Evolutionary conservation across 805 yeast genomes (phyloP).

Genomic region (Metschnikowia arizonensis): DNA sequence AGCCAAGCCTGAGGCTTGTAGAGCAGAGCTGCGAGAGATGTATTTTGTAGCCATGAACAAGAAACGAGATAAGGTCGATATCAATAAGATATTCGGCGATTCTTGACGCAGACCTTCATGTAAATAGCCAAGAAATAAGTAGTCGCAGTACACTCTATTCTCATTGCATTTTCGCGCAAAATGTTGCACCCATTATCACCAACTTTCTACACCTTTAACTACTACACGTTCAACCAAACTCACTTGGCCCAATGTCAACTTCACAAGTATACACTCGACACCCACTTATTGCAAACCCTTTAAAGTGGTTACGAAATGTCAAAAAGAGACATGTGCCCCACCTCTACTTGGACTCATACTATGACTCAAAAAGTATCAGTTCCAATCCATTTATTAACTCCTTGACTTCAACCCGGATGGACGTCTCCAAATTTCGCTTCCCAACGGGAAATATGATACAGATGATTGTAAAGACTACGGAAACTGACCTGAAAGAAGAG

Average conservation of each 20-base stretch:
- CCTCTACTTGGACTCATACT: conserved; percentile 18
- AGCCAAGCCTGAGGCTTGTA: conserved; percentile 77
- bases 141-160: too few species aligned
- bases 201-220: background rate
- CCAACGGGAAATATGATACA: conserved; percentile 28
- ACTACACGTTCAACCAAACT: background rate
- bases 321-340: conserved; percentile 21
- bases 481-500: background rate
- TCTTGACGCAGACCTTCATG: background rate
- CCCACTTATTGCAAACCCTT: conserved; percentile 31
- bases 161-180: too few species aligned
- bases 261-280: conserved; percentile 17
- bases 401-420: conserved; percentile 25
- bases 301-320: conserved; percentile 23
- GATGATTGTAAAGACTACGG: conserved; percentile 13
- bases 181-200: background rate
- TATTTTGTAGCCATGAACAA: conserved; percentile 70
- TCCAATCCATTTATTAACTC: conserved; percentile 29
- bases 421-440: conserved; percentile 22
- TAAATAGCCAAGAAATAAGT: background rate
- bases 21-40: conserved; percentile 76
- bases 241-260: background rate
- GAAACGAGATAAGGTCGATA: conserved; percentile 19
- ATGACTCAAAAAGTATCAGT: conserved; percentile 16
- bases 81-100: conserved; percentile 6